These are phyloP conservation scores for Sphaerosporella brunnea DNA, from an alignment of 495 filamentous ascomycete genomes.

Conservation along the genomic window DNA sequence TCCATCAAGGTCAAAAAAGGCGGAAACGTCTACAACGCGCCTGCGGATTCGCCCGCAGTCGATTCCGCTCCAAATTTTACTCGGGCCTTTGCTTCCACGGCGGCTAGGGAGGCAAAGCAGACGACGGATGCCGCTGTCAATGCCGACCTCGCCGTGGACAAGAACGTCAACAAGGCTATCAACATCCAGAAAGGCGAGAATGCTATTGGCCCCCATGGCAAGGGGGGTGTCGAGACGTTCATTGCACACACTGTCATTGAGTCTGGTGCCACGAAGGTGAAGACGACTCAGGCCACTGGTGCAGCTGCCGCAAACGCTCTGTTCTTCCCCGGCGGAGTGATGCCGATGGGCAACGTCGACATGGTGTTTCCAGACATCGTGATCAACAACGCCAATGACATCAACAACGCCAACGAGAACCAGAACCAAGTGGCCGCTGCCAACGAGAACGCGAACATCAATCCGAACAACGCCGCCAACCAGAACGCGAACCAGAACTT, in stretches of 20 bases:
- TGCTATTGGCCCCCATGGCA: slow-evolving; percentile 21
- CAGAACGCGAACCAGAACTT: slow-evolving; percentile 22
- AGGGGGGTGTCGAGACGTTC: slow-evolving; percentile 22
- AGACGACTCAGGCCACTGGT: not conserved
- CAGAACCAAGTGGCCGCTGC: slow-evolving; percentile 21
- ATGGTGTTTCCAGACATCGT: slow-evolving; percentile 26
- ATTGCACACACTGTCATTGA: not conserved
- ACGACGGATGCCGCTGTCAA: slow-evolving; percentile 11
- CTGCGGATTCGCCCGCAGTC: too few relatives aligned
- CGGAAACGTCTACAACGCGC: too few relatives aligned
- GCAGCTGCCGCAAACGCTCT: slow-evolving; percentile 17
- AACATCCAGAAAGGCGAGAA: slow-evolving; percentile 26
- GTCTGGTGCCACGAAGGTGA: slow-evolving; percentile 6
- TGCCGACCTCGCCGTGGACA: slow-evolving; percentile 17
- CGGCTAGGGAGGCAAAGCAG: too few relatives aligned
- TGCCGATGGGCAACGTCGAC: slow-evolving; percentile 25
- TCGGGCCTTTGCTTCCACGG: too few relatives aligned
- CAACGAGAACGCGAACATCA: slow-evolving; percentile 24
- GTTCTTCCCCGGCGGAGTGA: slow-evolving; percentile 24
- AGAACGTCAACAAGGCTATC: slow-evolving; percentile 21
- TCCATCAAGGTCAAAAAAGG: slow-evolving; percentile 14
- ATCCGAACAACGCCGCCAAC: slow-evolving; percentile 22
- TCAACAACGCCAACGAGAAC: slow-evolving; percentile 27
- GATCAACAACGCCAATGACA: slow-evolving; percentile 26
- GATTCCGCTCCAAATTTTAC: too few relatives aligned